Base-by-base conservation (phyloP, 1,139 yeast genomes). In the Magnusiomyces starmeri region DNA sequence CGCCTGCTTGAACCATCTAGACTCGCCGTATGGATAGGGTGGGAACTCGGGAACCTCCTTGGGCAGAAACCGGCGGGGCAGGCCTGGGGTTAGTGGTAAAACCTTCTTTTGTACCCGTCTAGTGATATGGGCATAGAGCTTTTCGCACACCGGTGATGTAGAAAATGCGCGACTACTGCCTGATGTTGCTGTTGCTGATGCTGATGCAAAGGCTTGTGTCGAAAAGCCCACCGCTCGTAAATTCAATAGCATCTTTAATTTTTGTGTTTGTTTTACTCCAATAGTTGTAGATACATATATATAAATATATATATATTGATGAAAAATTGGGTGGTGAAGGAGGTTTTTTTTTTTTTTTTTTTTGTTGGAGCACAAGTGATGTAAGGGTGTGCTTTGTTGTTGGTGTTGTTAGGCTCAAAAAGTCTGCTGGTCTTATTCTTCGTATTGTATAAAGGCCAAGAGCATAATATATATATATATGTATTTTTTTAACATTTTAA, bases 1-100 rank as follows among this genome's bases (percentile, higher is more conserved):
- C 61, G 90, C 83, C 69, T 90, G 84, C 67, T 89, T 89, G 73
- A 82, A 90, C 59, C 81, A 75, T 53, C 75, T 71, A 2, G 96
- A 75, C 57, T 85, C 90, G 35, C 88, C 89, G 67, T 83, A 90
- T 51, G 88, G 85, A 68, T 92, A 92, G 18, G 77, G 83, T 14
- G 98, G 97, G 63, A 77, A 77, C 53, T 56, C 61, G 20, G 64
- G 62, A 26, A 56, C 53, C 12, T 54, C 51, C 21, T 51, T 49
- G 10, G 68, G 65, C 25, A 68, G 62, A 21, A 57, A 50, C 14
- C 57, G 55, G 40, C 59, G 61, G 18, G 69, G 65, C 52, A 68
- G 70, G 24, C 72, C 72, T 4, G 60, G 65, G 40, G 63, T 49
- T 25, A 65, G 53, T 14, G 60, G 60, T 48, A 59, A 58, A 10